phyloP scores from a whole-genome alignment of 192 early-diverging fungal species.

The Backusella circina region DNA sequence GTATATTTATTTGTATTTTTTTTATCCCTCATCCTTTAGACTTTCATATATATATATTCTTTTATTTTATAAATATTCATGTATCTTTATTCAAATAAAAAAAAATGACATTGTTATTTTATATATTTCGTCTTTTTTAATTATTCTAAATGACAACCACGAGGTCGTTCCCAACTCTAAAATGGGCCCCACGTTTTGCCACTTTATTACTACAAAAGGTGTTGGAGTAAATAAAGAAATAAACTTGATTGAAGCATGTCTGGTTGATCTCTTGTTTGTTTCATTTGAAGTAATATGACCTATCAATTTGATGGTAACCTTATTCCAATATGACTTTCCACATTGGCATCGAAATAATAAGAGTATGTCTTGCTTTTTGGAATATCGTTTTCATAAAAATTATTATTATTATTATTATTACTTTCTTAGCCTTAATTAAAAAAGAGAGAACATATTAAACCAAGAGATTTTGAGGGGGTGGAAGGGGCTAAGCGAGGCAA shows the following conservation, averaged over 20 bases:
- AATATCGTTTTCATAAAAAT: too few species aligned
- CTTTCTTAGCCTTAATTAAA: background rate
- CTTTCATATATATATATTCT: background rate
- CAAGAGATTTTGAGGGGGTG: background rate
- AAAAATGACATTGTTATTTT: background rate
- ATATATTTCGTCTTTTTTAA: background rate
- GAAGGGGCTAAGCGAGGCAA: background rate
- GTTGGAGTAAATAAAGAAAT: background rate
- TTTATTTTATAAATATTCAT: conserved; percentile 1
- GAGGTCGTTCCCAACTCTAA: background rate
- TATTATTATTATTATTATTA: background rate
- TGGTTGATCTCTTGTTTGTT: background rate
- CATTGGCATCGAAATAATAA: too few species aligned
- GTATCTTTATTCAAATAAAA: conserved; percentile 2
- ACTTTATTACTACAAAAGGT: background rate
- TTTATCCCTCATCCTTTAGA: background rate
- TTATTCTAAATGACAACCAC: background rate
- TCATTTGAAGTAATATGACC: background rate
- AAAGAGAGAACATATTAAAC: background rate
- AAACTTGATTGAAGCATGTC: background rate
- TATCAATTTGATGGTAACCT: background rate
- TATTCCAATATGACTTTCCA: too few species aligned
- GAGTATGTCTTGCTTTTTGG: too few species aligned
- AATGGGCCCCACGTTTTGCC: background rate
- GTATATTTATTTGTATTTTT: conserved; percentile 2